Conservation (phyloP, 768 basidiomycete species). For the Steccherinum ochraceum region DNA sequence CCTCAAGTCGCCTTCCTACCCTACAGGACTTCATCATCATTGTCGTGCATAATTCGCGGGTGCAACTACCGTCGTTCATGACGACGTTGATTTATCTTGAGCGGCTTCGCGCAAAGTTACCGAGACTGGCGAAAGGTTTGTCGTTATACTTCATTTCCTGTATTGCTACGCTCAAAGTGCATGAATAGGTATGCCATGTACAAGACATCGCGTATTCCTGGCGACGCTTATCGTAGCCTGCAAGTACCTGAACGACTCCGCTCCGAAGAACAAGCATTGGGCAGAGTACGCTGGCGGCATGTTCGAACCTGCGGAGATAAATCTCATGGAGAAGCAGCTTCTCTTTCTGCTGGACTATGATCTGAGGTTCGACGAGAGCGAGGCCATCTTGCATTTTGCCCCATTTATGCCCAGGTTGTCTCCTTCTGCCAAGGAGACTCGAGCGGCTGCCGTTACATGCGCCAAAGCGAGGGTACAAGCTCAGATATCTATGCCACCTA, state of each 20-base stretch:
- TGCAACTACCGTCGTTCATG: conserved; percentile 86
- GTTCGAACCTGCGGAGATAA: conserved; percentile 78
- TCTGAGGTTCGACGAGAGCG: conserved; percentile 81
- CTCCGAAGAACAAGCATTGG: conserved; percentile 96
- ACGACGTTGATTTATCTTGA: conserved; percentile 91
- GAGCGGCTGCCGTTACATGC: conserved; percentile 51
- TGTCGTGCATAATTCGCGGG: conserved; percentile 76
- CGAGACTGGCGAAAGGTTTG: conserved; percentile 79
- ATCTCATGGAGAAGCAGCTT: conserved; percentile 96
- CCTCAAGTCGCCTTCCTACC: conserved; percentile 41
- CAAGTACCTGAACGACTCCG: conserved; percentile 97
- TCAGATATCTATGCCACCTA: conserved; percentile 34
- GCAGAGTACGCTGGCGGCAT: conserved; percentile 61
- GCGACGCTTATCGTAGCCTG: conserved; percentile 93
- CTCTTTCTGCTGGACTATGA: conserved; percentile 90
- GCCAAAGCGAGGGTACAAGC: conserved; percentile 49
- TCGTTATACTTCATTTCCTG: conserved; percentile 12
- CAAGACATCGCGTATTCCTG: conserved; percentile 92
- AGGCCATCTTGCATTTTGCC: conserved; percentile 60
- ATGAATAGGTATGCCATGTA: conserved; percentile 71
- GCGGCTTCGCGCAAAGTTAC: conserved; percentile 74
- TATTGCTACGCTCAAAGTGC: no score
- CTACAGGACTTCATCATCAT: conserved; percentile 81
- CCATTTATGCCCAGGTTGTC: conserved; percentile 47
- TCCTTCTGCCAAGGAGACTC: conserved; percentile 35